Base-by-base conservation (phyloP, 2,329 filamentous ascomycete genomes). In the Nakataea oryzae region DNA sequence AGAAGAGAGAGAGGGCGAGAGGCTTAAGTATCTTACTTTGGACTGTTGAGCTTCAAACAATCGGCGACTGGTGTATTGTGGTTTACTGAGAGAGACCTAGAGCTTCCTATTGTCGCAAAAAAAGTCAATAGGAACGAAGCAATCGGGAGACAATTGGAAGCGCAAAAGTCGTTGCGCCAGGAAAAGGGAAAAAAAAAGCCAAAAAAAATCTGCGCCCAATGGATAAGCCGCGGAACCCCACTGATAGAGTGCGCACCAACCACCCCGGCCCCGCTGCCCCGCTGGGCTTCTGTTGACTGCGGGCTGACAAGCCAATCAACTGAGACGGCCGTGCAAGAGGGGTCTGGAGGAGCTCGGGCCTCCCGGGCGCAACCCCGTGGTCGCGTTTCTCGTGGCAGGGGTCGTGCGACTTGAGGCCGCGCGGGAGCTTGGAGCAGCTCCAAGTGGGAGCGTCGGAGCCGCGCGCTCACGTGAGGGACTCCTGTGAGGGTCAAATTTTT, bases 171-270 rank as follows among this genome's bases (percentile, higher is more conserved):
- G 50, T 47, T 26, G 41, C 50, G 27, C 27, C 13, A 13, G 24
- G 4, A n/a, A 13, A 28, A 3, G 29, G 8, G 29, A 24, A 28
- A 50, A 50, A 28, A 54, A 32, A 60, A 60, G 47, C n/a, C 26
- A 41, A 57, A 57, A 61, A 56, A 55, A 54, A 27, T 26, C 13
- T 61, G 13, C 30, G n/a, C 28, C 59, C 59, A 61, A 61, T 61
- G 54, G 60, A 61, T 61, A 61, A 50, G 30, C 8, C 7, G 27
- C 14, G 30, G 4, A 29, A 41, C 59, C 59, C 50, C 59, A 54
- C 59, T 54, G 59, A 61, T 61, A 61, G 27, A 9, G 17, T 21
- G 27, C 29, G 28, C 32, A 26, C 59, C 59, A 61, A 13, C 59
- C 59, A 34, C 59, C 50, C n/a, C 32, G 11, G 29, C 50, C 59